These are phyloP conservation scores for Boletus edulis DNA, from an alignment of 768 basidiomycete species.

Conservation along the genomic window DNA sequence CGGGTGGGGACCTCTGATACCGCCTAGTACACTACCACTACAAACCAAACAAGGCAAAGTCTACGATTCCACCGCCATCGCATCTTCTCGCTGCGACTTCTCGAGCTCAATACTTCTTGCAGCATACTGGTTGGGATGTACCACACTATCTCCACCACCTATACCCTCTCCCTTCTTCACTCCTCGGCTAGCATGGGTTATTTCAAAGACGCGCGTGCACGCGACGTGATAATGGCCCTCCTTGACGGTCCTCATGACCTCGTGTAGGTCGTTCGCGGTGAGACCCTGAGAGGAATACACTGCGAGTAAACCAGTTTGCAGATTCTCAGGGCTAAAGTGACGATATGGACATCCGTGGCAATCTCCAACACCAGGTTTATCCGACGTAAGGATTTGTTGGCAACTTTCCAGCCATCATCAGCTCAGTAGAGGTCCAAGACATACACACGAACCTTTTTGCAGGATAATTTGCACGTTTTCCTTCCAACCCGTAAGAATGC, in stretches of 20 bases:
- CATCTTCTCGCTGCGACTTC: slow-evolving; percentile 41
- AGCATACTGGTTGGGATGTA: slow-evolving; percentile 91
- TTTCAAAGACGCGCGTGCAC: slow-evolving; percentile 95
- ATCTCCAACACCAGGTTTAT: slow-evolving; percentile 66
- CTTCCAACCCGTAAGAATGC: slow-evolving; percentile 92
- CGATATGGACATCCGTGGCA: slow-evolving; percentile 92
- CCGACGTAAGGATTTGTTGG: slow-evolving; percentile 73
- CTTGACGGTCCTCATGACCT: slow-evolving; percentile 80
- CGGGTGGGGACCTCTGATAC: slow-evolving; percentile 19
- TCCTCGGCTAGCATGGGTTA: slow-evolving; percentile 71
- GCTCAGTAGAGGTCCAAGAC: neutral
- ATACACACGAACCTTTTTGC: slow-evolving; percentile 69
- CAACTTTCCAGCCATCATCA: slow-evolving; percentile 53
- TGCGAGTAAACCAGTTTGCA: slow-evolving; percentile 72
- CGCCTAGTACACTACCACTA: slow-evolving; percentile 1
- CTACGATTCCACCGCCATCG: slow-evolving; percentile 40
- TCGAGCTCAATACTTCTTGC: slow-evolving; percentile 70
- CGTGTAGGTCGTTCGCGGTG: slow-evolving; percentile 67
- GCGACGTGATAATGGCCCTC: slow-evolving; percentile 88
- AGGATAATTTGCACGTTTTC: slow-evolving; percentile 90
- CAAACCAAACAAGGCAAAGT: neutral
- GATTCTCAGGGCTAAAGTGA: slow-evolving; percentile 80
- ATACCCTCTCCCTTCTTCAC: slow-evolving; percentile 90
- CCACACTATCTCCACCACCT: slow-evolving; percentile 81
- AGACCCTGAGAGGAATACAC: slow-evolving; percentile 65